Percentiles rank a stretch among this genome's conserved stretches.
Conservation (phyloP, 2,329 filamentous ascomycete species). For the Annulohypoxylon truncatum region DNA sequence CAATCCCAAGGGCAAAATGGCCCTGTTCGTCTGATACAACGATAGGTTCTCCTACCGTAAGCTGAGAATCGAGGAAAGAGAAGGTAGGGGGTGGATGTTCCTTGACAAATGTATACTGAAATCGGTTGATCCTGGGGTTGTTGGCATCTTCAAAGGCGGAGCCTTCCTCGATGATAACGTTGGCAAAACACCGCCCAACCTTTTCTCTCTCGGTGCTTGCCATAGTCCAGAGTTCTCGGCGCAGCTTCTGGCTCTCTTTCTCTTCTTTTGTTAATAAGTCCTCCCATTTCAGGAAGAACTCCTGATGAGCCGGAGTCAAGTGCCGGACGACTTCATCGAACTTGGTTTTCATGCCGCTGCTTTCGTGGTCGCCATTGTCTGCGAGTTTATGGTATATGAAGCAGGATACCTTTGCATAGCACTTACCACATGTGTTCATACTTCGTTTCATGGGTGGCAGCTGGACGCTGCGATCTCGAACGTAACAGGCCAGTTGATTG, state of each 20-base stretch:
- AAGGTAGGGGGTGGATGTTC: slow-evolving; percentile 70
- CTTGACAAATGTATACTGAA: slow-evolving; percentile 86
- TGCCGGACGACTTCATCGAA: slow-evolving; percentile 86
- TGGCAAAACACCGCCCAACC: slow-evolving; percentile 88
- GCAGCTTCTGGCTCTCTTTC: slow-evolving; percentile 85
- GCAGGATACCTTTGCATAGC: slow-evolving; percentile 90
- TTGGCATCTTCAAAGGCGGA: slow-evolving; percentile 76
- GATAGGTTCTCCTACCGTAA: slow-evolving; percentile 87
- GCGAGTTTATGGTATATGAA: slow-evolving; percentile 94
- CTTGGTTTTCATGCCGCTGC: slow-evolving; percentile 81
- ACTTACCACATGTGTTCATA: slow-evolving; percentile 83
- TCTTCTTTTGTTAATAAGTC: slow-evolving; percentile 93
- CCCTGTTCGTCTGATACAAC: slow-evolving; percentile 97
- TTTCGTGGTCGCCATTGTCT: slow-evolving; percentile 84
- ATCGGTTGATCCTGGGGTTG: slow-evolving; percentile 89
- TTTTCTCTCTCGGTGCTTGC: slow-evolving; percentile 88
- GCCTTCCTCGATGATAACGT: slow-evolving; percentile 84
- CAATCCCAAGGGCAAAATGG: slow-evolving; percentile 93
- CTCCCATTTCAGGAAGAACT: slow-evolving; percentile 97
- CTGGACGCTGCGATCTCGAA: slow-evolving; percentile 81
- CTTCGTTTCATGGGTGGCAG: slow-evolving; percentile 89
- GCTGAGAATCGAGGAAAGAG: slow-evolving; percentile 91
- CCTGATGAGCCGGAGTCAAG: slow-evolving; percentile 77
- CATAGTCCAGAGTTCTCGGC: slow-evolving; percentile 96
- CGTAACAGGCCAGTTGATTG: slow-evolving; percentile 86